Conservation (phyloP, 768 basidiomycete species). For the Hericium alpestre region DNA sequence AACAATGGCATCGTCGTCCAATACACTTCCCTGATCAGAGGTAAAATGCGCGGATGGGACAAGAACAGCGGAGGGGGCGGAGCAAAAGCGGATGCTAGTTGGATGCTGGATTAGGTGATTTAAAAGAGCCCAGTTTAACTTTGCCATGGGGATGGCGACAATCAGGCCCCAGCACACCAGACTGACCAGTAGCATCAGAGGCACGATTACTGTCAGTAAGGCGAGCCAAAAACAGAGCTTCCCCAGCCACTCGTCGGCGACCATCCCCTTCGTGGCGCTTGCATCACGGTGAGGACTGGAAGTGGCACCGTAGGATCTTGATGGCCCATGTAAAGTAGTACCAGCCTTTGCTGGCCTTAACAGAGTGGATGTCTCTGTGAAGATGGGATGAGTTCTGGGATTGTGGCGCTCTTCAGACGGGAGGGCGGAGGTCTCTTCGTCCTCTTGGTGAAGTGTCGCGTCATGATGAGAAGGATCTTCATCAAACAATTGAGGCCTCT, state of each 20-base stretch:
- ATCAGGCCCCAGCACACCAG: conserved; percentile 91
- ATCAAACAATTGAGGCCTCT: not conserved
- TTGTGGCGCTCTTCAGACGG: not conserved
- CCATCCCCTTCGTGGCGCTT: conserved; percentile 7
- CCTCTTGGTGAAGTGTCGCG: too few species aligned
- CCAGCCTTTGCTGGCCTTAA: not conserved
- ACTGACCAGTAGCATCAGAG: conserved; percentile 80
- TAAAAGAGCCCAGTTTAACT: conserved; percentile 90
- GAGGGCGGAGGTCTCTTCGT: not conserved
- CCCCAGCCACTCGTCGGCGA: conserved; percentile 45
- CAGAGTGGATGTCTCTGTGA: not conserved
- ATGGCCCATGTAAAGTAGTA: conserved; percentile 21
- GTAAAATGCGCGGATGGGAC: conserved; percentile 22
- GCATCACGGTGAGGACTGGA: conserved; percentile 20
- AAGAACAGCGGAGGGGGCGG: conserved; percentile 68
- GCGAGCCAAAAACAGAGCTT: conserved; percentile 73
- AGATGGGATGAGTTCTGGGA: not conserved
- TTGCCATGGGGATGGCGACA: conserved; percentile 96
- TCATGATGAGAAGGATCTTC: not conserved
- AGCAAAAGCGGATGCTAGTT: conserved; percentile 82
- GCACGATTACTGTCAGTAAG: conserved; percentile 72
- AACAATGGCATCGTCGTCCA: conserved; percentile 15
- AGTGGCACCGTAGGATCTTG: conserved; percentile 67
- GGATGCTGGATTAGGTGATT: conserved; percentile 72
- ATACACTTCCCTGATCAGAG: too few species aligned